A percentile compares a stretch with the other conserved stretches of the same genome.
These are phyloP conservation scores for Colletotrichum tabaci DNA, from an alignment of 2,329 filamentous ascomycete genomes.

Conservation along the genomic window DNA sequence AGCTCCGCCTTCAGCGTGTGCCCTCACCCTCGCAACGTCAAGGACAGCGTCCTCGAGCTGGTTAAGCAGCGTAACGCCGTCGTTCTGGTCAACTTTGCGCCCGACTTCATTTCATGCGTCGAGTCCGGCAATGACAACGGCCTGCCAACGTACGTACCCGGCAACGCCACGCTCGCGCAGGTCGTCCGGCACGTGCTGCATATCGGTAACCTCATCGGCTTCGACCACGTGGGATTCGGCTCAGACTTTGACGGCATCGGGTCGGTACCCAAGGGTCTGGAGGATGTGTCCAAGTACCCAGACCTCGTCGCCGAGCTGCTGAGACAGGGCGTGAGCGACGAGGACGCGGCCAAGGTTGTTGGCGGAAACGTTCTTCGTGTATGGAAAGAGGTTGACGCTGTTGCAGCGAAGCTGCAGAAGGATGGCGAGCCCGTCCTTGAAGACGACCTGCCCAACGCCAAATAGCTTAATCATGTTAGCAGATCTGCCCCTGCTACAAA, in stretches of 20 bases:
- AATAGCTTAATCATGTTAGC: background rate
- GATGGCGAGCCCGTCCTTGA: constrained; percentile 68
- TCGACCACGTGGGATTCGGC: constrained; percentile 88
- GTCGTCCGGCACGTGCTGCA: constrained; percentile 86
- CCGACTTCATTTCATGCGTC: constrained; percentile 85
- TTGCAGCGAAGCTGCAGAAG: constrained; percentile 77
- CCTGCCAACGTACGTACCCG: constrained; percentile 76
- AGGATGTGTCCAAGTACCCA: constrained; percentile 89
- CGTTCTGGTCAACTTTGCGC: constrained; percentile 93
- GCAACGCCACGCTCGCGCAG: constrained; percentile 81
- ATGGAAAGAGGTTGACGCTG: constrained; percentile 83
- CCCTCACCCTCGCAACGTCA: constrained; percentile 91
- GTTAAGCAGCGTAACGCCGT: constrained; percentile 81
- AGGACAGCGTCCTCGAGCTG: constrained; percentile 83
- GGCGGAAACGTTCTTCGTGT: constrained; percentile 88
- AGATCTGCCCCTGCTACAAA: background rate
- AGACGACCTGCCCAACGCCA: constrained; percentile 61
- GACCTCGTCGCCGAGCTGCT: constrained; percentile 83
- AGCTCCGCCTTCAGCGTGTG: constrained; percentile 86
- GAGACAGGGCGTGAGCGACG: constrained; percentile 79
- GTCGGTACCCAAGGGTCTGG: constrained; percentile 78
- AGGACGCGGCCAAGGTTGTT: constrained; percentile 80
- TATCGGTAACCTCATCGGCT: constrained; percentile 87
- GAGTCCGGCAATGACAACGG: constrained; percentile 72
- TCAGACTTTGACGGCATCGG: constrained; percentile 90